Conservation (phyloP, 2,329 filamentous ascomycete species). For the Apiospora phragmitis region DNA sequence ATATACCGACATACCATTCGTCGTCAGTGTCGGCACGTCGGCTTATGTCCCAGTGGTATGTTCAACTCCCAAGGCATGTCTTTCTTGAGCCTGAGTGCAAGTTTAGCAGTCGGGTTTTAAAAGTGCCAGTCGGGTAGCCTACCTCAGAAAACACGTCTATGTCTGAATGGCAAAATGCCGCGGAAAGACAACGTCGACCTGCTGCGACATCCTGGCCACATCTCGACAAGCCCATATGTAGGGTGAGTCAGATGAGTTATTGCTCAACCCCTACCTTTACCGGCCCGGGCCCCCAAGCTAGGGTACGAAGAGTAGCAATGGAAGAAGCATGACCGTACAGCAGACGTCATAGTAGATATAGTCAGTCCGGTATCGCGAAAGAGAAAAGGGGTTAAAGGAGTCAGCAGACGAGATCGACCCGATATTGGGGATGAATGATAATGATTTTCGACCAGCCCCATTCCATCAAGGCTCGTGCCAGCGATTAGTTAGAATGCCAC, state of each 20-base stretch:
- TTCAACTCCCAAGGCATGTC: neutral
- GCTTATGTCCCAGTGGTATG: too few species aligned
- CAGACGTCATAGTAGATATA: slow-evolving; percentile 1
- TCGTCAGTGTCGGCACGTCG: too few species aligned
- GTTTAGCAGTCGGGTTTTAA: neutral
- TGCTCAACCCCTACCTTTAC: neutral
- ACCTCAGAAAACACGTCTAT: neutral
- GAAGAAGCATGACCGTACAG: neutral
- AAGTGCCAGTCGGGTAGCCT: neutral
- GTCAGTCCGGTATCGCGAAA: neutral
- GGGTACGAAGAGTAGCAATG: neutral
- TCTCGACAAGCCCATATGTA: neutral
- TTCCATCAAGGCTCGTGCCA: neutral
- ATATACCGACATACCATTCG: too few species aligned
- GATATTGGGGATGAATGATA: neutral
- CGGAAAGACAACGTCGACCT: neutral
- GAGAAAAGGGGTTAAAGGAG: neutral
- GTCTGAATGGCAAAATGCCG: neutral
- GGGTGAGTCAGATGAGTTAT: neutral
- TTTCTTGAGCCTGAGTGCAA: neutral
- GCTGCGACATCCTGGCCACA: neutral
- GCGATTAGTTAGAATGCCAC: neutral
- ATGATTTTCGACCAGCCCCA: neutral
- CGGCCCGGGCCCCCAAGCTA: neutral
- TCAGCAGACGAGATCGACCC: neutral